Conservation (phyloP, 768 basidiomycete species). For the Rhizopogon vinicolor region DNA sequence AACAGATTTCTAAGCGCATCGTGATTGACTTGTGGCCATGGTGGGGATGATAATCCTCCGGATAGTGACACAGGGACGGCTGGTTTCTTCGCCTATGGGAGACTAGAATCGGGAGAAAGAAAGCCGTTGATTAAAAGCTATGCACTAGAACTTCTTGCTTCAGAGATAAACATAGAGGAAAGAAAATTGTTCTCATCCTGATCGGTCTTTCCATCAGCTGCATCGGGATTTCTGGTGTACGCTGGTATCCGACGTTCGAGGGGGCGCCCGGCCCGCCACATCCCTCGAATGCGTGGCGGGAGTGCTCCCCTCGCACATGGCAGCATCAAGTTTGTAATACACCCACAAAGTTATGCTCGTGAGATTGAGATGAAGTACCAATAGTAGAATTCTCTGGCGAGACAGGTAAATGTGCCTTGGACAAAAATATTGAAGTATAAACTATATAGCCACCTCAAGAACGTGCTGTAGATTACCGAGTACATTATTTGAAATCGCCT, state of each 20-base stretch:
- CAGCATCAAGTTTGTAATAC: neutral
- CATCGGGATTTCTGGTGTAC: too few relatives aligned
- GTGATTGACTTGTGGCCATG: neutral
- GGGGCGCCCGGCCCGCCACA: neutral
- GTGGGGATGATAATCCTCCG: neutral
- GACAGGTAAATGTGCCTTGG: neutral
- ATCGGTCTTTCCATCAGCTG: too few relatives aligned
- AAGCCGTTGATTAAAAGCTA: neutral
- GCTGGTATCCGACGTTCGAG: neutral
- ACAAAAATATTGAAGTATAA: neutral
- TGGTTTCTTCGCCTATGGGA: too few relatives aligned
- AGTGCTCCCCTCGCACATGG: neutral
- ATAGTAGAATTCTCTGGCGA: neutral
- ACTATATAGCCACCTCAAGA: neutral
- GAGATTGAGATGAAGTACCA: neutral
- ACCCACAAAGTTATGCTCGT: neutral
- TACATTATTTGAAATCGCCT: neutral
- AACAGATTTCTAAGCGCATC: neutral
- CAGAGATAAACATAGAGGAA: neutral
- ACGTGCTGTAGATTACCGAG: neutral
- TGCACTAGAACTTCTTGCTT: neutral
- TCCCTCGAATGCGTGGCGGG: neutral
- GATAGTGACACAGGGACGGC: neutral
- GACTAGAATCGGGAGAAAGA: too few relatives aligned
- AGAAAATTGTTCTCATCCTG: neutral